Evolutionary conservation across 805 yeast species (phyloP), one percentile per base, ranked within the genome.

Genomic region (Candida suzukii): DNA sequence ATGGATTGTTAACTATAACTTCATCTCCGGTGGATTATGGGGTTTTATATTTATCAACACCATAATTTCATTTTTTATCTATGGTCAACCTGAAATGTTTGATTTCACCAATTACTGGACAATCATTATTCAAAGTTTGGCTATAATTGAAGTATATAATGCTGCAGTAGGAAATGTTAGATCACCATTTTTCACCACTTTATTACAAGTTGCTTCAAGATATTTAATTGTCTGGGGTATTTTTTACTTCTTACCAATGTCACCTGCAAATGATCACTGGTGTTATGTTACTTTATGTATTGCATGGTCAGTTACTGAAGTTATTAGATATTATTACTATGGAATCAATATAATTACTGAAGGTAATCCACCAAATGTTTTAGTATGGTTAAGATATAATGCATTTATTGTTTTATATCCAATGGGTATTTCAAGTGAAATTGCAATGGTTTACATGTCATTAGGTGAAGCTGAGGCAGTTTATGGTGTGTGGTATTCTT

Each of bases 261-360:
- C 86, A 0, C 83, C 83, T 17, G 88, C 88, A 24, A 70, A 73
- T 49, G 40, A 51, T 49, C 71, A 70, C 48, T 68, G 78, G 75
- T 70, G 75, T 14, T 90, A 83, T 60, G 62, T 80, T 42, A 68
- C 91, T 1, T 72, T 91, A 59, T 70, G 80, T 37, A 51, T 78
- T 35, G 88, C 96, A 12, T 93, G 99, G 99, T 78, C 93, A n/a
- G 53, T 86, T 40, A 87, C 98, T n/a, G 99, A 93, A 63, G 73
- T 87, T 35, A 81, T 90, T 43, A 74, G 99, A 59, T 93, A 93
- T 64, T 74, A 87, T 34, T 93, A 78, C 66, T 95, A 93, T 58
- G 90, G 95, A 8, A 71, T 82, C 41, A 79, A 79, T 50, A 62
- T 84, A 46, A 57, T 61, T 21, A 66, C 71, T 24, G 65, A 67